These are phyloP conservation scores for Fusarium metavorans DNA, from an alignment of 2,329 filamentous ascomycete genomes.

Conservation along the genomic window DNA sequence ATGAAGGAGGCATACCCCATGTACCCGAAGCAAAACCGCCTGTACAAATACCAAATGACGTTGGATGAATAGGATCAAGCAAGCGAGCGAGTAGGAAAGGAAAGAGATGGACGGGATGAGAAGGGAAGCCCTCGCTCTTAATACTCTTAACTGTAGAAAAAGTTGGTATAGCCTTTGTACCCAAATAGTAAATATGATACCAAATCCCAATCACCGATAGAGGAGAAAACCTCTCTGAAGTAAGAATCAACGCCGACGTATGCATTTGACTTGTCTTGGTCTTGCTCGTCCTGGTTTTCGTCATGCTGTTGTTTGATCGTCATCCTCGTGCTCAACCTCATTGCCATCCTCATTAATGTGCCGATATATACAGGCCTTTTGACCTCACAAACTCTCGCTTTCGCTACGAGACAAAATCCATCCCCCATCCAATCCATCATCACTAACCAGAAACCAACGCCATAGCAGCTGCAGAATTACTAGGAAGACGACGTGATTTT, in stretches of 20 bases:
- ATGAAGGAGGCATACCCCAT: slow-evolving; percentile 17
- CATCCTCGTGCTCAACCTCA: background rate
- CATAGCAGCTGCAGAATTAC: background rate
- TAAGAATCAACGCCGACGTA: background rate
- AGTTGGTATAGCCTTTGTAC: slow-evolving; percentile 14
- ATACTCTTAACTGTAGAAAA: slow-evolving; percentile 21
- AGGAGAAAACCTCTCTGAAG: background rate
- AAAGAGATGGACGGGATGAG: slow-evolving; percentile 9
- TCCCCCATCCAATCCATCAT: background rate
- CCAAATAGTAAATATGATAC: slow-evolving; percentile 28
- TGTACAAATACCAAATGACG: slow-evolving; percentile 21
- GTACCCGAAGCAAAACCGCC: slow-evolving; percentile 13
- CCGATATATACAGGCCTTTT: slow-evolving; percentile 29
- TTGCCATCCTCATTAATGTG: slow-evolving; percentile 39
- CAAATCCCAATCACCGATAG: background rate
- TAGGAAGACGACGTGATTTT: slow-evolving; percentile 3
- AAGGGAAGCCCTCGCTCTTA: slow-evolving; percentile 27
- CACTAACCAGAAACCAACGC: slow-evolving; percentile 15
- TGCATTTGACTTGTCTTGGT: slow-evolving; percentile 4
- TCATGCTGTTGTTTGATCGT: slow-evolving; percentile 11
- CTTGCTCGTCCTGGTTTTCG: background rate
- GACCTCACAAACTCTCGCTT: slow-evolving; percentile 6
- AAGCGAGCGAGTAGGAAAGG: background rate
- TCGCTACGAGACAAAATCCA: background rate
- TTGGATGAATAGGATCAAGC: slow-evolving; percentile 24